phyloP scores from a whole-genome alignment of 2,329 filamentous ascomycete species.

The Ophiosphaerella korrae region DNA sequence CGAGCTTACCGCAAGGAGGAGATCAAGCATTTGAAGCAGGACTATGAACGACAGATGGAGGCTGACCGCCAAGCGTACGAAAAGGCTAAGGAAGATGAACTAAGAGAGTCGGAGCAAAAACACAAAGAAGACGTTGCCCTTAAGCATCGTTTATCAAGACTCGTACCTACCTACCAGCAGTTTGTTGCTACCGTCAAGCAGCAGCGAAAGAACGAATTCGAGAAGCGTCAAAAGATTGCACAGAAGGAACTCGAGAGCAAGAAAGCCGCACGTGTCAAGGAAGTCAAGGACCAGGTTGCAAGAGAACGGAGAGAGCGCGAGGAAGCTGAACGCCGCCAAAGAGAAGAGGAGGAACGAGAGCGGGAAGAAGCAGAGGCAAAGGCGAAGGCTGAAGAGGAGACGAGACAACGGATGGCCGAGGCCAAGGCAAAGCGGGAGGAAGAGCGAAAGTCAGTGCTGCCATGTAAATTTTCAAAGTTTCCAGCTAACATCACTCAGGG shows the following conservation, averaged over 20 bases:
- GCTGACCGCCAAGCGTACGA: constrained; percentile 81
- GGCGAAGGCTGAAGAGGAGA: constrained; percentile 77
- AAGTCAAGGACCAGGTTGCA: constrained; percentile 80
- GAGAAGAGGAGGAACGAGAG: constrained; percentile 84
- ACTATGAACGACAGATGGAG: constrained; percentile 83
- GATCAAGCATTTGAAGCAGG: constrained; percentile 83
- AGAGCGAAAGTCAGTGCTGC: constrained; percentile 59
- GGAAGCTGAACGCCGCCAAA: constrained; percentile 76
- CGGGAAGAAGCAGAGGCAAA: constrained; percentile 86
- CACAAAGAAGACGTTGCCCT: constrained; percentile 91
- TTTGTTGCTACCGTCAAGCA: constrained; percentile 85
- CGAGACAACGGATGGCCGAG: constrained; percentile 73
- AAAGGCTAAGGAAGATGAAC: constrained; percentile 73
- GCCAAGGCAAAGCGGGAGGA: constrained; percentile 67
- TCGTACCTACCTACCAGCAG: constrained; percentile 81
- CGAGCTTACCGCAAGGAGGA: constrained; percentile 97
- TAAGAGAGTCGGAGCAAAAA: constrained; percentile 81
- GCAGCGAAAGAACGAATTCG: constrained; percentile 91
- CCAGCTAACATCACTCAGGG: constrained; percentile 53
- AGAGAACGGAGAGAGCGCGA: constrained; percentile 84
- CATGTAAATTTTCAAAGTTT: constrained; percentile 7
- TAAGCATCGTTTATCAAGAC: constrained; percentile 86
- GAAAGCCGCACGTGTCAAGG: constrained; percentile 85
- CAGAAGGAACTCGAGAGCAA: constrained; percentile 93
- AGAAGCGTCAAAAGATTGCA: constrained; percentile 88